Percentiles rank a stretch among this genome's conserved stretches.
These are phyloP conservation scores for Dendrobium catenatum DNA, from an alignment of 106 monocot species.

Conservation along the genomic window DNA sequence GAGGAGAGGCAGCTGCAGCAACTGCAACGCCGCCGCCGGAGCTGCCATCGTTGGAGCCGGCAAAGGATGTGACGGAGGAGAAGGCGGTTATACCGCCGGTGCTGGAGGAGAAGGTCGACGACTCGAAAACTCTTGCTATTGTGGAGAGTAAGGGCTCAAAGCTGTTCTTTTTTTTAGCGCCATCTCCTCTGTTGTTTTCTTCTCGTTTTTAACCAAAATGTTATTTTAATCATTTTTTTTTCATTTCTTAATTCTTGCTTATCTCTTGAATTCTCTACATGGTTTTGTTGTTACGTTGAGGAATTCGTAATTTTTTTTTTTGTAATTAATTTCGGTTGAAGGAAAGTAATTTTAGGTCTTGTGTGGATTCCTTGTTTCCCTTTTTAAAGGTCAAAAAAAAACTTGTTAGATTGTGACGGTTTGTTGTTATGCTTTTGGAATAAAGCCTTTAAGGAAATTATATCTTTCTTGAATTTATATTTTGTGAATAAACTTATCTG, in stretches of 20 bases:
- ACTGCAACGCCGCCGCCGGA: slow-evolving; percentile 15
- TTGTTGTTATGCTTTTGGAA: neutral
- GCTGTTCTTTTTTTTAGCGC: neutral
- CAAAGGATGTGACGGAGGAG: slow-evolving; percentile 57
- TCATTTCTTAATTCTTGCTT: neutral
- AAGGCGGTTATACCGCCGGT: slow-evolving; percentile 38
- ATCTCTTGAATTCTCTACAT: neutral
- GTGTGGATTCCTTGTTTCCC: neutral
- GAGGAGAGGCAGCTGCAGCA: neutral
- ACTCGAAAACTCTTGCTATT: slow-evolving; percentile 39
- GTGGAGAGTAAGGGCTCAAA: slow-evolving; percentile 43
- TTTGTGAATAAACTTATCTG: neutral
- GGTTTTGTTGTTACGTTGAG: neutral
- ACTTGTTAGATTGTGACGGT: neutral
- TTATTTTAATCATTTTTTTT: neutral
- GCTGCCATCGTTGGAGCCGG: slow-evolving; percentile 10
- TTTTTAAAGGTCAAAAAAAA: neutral
- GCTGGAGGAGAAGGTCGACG: slow-evolving; percentile 33
- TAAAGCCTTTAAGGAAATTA: neutral
- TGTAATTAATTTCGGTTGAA: neutral
- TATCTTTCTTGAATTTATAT: neutral
- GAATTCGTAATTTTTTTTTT: neutral
- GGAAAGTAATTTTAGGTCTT: neutral
- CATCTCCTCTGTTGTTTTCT: neutral
- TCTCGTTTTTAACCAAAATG: neutral